These are phyloP conservation scores for Pleurotus tuber-regium DNA, from an alignment of 768 basidiomycete species.

Conservation along the genomic window DNA sequence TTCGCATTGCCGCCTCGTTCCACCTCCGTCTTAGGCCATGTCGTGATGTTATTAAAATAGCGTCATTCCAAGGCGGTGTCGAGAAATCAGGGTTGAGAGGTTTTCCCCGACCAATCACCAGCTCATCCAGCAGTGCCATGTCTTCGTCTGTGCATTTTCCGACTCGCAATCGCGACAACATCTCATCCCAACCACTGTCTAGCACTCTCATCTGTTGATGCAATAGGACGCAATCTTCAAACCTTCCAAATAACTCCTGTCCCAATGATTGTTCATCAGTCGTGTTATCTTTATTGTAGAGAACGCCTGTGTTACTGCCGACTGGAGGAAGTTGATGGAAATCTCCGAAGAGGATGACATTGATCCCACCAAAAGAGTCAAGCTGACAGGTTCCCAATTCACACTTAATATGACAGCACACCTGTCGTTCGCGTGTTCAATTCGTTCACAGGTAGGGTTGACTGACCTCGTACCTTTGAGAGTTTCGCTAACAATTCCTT, in stretches of 20 bases:
- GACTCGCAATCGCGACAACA: constrained; percentile 23
- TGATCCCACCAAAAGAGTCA: constrained; percentile 18
- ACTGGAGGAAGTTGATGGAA: constrained; percentile 31
- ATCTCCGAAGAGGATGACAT: constrained; percentile 30
- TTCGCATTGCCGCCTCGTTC: constrained; percentile 21
- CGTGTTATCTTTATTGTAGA: constrained; percentile 9
- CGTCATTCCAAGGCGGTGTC: constrained; percentile 19
- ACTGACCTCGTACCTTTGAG: background rate
- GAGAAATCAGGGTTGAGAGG: constrained; percentile 16
- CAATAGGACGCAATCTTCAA: constrained; percentile 29
- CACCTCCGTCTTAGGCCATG: constrained; percentile 26
- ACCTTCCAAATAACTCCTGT: constrained; percentile 22
- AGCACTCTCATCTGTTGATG: constrained; percentile 29
- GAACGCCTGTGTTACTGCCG: constrained; percentile 24
- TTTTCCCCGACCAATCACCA: constrained; percentile 18
- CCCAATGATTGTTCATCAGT: constrained; percentile 14
- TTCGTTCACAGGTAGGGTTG: background rate
- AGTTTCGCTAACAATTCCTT: background rate
- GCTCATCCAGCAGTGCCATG: constrained; percentile 21
- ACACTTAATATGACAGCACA: background rate
- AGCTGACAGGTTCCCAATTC: background rate
- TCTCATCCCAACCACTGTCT: constrained; percentile 26
- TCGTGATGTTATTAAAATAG: constrained; percentile 25
- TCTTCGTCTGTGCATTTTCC: constrained; percentile 23
- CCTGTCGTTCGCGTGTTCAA: background rate